These are phyloP conservation scores for Colletotrichum sp. DNA, from an alignment of 2,329 filamentous ascomycete genomes.

Conservation along the genomic window DNA sequence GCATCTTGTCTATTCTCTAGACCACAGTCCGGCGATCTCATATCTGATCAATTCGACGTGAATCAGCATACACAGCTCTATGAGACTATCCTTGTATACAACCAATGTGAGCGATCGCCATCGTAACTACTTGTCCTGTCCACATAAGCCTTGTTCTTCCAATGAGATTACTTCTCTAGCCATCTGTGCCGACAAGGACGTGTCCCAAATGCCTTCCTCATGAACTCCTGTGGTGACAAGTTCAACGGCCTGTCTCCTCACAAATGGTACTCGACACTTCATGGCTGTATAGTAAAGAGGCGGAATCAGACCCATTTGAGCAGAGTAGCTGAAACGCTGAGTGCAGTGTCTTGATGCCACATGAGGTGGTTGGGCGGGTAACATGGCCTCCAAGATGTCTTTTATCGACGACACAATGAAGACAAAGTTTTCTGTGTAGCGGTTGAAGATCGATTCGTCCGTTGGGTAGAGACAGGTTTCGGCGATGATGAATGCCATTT, in stretches of 20 bases:
- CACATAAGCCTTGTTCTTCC: background rate
- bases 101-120: background rate
- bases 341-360: background rate
- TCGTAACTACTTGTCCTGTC: background rate
- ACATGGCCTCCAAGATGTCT: background rate
- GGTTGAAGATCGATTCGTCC: background rate
- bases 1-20: no score
- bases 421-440: background rate
- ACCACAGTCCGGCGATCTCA: no score
- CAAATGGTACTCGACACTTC: background rate
- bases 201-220: background rate
- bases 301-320: background rate
- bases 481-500: background rate
- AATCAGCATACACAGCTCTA: no score
- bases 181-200: background rate
- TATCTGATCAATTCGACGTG: no score
- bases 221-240: background rate
- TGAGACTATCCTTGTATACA: rapidly evolving
- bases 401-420: background rate
- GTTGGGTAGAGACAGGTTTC: background rate
- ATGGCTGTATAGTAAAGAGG: background rate
- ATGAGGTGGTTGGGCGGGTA: background rate
- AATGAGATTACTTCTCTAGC: background rate
- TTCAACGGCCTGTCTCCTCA: background rate
- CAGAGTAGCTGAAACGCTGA: background rate